phyloP scores from a whole-genome alignment of 2,329 filamentous ascomycete species.

The Pseudogymnoascus verrucosus region DNA sequence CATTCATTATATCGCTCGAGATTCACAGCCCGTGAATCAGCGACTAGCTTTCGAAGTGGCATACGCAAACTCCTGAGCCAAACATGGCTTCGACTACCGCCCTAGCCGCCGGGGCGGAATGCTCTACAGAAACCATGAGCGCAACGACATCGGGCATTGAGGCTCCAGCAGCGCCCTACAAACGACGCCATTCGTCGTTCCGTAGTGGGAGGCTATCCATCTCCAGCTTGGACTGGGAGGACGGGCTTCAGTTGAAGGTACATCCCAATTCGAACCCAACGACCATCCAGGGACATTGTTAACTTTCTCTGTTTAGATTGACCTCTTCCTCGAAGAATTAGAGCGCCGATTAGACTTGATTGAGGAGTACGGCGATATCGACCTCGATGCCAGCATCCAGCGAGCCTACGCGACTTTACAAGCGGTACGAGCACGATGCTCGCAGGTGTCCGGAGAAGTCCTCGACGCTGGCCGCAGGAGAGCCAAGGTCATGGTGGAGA shows the following conservation, averaged over 20 bases:
- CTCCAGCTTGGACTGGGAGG: constrained; percentile 54
- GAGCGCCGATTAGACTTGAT: constrained; percentile 81
- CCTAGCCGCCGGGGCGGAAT: constrained; percentile 20
- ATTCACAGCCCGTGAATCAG: background rate
- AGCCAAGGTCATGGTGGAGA: constrained; percentile 85
- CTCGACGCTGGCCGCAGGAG: constrained; percentile 78
- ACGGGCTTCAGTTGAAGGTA: constrained; percentile 51
- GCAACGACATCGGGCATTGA: constrained; percentile 19
- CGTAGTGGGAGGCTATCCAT: constrained; percentile 49
- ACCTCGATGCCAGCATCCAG: constrained; percentile 74
- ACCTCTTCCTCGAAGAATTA: constrained; percentile 76
- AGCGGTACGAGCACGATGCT: constrained; percentile 79
- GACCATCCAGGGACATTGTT: constrained; percentile 10
- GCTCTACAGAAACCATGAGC: constrained; percentile 20
- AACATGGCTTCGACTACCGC: constrained; percentile 1
- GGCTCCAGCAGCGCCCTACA: constrained; percentile 17
- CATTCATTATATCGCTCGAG: background rate
- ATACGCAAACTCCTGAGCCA: background rate
- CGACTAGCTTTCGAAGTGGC: background rate
- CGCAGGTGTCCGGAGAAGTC: constrained; percentile 81
- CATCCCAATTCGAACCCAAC: constrained; percentile 6
- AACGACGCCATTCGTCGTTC: constrained; percentile 48
- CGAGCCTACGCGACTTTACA: constrained; percentile 80
- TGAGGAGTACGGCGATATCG: constrained; percentile 77
- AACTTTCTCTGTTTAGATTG: constrained; percentile 43